These are phyloP conservation scores for Lachnellula hyalina DNA, from an alignment of 2,329 filamentous ascomycete genomes.

Conservation along the genomic window DNA sequence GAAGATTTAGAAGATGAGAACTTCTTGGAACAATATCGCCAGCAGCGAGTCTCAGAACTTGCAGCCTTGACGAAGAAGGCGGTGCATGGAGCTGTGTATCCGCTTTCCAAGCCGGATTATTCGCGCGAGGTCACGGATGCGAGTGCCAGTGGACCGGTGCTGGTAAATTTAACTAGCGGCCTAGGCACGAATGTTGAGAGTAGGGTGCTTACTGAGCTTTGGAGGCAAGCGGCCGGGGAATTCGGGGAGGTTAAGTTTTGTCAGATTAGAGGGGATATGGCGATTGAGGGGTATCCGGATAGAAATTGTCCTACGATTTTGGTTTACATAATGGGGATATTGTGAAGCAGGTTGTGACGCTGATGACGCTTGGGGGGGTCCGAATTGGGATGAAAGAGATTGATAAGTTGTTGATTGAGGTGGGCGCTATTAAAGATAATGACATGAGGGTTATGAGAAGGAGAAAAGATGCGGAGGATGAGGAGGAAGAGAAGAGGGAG, in stretches of 20 bases:
- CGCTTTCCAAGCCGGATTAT: conserved; percentile 91
- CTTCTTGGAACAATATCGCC: conserved; percentile 81
- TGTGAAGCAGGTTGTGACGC: conserved; percentile 82
- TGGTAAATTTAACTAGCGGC: conserved; percentile 79
- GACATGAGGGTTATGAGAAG: conserved; percentile 63
- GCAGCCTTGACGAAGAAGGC: conserved; percentile 68
- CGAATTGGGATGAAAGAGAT: conserved; percentile 68
- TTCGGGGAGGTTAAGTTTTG: conserved; percentile 98
- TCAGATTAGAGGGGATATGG: conserved; percentile 85
- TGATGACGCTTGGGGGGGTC: conserved; percentile 71
- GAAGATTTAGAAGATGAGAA: conserved; percentile 94
- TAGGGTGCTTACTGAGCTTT: conserved; percentile 74
- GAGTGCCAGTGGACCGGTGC: conserved; percentile 60
- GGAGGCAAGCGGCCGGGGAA: conserved; percentile 75
- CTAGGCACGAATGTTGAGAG: conserved; percentile 80
- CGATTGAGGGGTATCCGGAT: conserved; percentile 95
- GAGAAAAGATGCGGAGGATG: conserved; percentile 28
- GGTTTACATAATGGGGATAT: conserved; percentile 93
- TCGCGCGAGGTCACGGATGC: conserved; percentile 86
- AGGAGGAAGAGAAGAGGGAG: conserved; percentile 27
- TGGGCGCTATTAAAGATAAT: conserved; percentile 72
- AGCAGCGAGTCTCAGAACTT: conserved; percentile 83
- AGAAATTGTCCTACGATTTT: conserved; percentile 90
- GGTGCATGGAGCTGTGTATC: conserved; percentile 86
- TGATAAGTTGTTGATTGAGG: conserved; percentile 73